Evolutionary conservation across 2,329 filamentous ascomycete species (phyloP), one percentile per base, ranked within the genome.

Genomic region (Sporothrix pallida): DNA sequence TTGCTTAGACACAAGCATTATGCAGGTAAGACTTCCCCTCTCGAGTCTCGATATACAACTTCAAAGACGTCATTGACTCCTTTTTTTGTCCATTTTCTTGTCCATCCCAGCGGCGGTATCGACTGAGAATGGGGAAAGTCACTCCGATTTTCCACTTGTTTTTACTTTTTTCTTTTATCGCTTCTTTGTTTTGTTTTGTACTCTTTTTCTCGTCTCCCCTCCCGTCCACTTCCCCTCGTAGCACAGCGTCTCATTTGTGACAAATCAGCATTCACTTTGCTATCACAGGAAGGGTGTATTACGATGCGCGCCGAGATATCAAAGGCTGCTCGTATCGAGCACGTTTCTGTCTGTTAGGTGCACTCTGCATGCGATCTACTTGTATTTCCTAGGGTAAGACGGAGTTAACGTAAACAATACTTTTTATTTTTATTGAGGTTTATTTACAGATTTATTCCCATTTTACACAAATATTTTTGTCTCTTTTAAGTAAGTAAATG

Each of bases 31-130:
- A 60, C 26, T 26, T 26, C n/a, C 10, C 31, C 42, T 8, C 62
- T 42, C 42, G 31, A 37, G 31, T 37, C 42, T 42, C 62, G 13
- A 42, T 23, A 23, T 23, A 46, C 42, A 26, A 2, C n/a, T 10
- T 65, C 42, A 48, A 65, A 23, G 62, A 65, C 62, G 62, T 65
- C 62, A 65, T 65, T 46, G 62, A 48, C 42, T 48, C n/a, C n/a
- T 23, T 44, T 62, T 44, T 65, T 37, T 26, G 31, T 10, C 15
- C 13, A 37, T 48, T 48, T 26, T 48, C 8, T 42, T 44, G 5
- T 63, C 12, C 9, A n/a, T 44, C n/a, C 26, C 31, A 63, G n/a
- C 17, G 20, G 62, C 62, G n/a, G n/a, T 26, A 65, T 20, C n/a
- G 62, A 46, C n/a, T 15, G n/a, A 8, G 42, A 12, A 26, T 6